Base-by-base conservation (phyloP, 2,329 filamentous ascomycete genomes). In the Dothistroma pini region DNA sequence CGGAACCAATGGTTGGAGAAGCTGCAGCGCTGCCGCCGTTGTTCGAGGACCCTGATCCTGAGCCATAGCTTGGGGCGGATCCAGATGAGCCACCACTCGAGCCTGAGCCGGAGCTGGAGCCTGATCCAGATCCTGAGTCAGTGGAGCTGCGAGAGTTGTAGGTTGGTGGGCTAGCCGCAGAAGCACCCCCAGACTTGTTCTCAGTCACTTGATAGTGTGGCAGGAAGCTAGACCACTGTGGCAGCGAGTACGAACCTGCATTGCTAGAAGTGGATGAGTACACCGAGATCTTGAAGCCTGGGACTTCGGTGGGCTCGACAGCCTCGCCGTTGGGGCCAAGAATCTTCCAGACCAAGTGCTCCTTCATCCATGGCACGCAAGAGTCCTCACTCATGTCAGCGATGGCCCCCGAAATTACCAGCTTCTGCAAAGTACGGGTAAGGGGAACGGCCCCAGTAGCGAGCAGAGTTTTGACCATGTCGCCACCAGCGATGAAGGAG, bases 391-490 rank as follows among this genome's bases (percentile, higher is more conserved):
- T 65, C 56, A 75, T 62, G 41, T 63, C 73, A 31, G 59, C 48
- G 41, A 82, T 62, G 12, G 62, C 60, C 52, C 74, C 67, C 1
- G 70, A 70, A 31, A 61, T 60, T 31, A 63, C 75, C 63, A 38
- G 72, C 69, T 21, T 73, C 68, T 47, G 69, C n/a, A 83, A 68
- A 2, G 74, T 70, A 19, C 72, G 72, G 1, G 79, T 83, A 25
- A 83, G 63, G 0, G 79, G 78, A 4, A 83, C 72, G 1, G 76
- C 75, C 2, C 76, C 79, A n/a, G 76, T 71, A 21, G 74, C 69
- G 34, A 70, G 59, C 58, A 72, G 63, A 25, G 63, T 65, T 52
- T 67, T 62, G 25, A 54, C 54, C 67, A 69, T 70, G 19, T 63
- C 61, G 47, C 63, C 67, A 58, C 64, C 65, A 25, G 74, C 71